These are phyloP conservation scores for Castanea sativa DNA, from an alignment of 306 rosid species.

Conservation along the genomic window DNA sequence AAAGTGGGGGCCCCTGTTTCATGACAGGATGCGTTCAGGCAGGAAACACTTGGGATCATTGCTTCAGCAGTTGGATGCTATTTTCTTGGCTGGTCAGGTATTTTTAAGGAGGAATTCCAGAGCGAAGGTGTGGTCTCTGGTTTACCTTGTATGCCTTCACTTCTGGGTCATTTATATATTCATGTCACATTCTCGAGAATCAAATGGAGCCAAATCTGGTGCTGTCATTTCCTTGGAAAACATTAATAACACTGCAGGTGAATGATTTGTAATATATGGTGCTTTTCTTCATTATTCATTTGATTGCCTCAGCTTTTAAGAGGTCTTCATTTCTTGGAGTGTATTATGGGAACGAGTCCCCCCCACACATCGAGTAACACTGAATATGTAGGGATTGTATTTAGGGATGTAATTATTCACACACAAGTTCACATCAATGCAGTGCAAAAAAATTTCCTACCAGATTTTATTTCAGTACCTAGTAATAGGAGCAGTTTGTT, in stretches of 20 bases:
- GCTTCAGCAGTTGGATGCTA: constrained; percentile 72
- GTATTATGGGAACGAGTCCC: background rate
- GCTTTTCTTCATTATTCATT: background rate
- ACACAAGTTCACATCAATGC: background rate
- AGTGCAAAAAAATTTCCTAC: background rate
- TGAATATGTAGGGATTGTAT: constrained; percentile 21
- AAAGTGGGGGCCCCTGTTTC: constrained; percentile 58
- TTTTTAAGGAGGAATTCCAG: constrained; percentile 69
- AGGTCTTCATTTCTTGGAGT: constrained; percentile 31
- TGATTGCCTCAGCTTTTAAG: constrained; percentile 35
- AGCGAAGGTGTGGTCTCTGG: constrained; percentile 74
- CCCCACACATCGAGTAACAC: background rate
- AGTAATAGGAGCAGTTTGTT: no score
- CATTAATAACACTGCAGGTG: constrained; percentile 66
- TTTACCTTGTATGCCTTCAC: constrained; percentile 86
- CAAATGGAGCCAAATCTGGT: constrained; percentile 67
- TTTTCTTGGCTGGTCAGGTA: constrained; percentile 69
- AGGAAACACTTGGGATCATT: constrained; percentile 71
- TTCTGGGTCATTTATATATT: constrained; percentile 89
- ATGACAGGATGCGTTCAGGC: constrained; percentile 71
- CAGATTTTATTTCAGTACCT: background rate
- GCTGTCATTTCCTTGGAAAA: constrained; percentile 84
- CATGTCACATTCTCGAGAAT: constrained; percentile 58
- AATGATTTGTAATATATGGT: constrained; percentile 19
- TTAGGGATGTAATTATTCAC: background rate